A percentile compares a stretch with the other conserved stretches of the same genome.
Evolutionary conservation across 148 eudicot species (phyloP).

Genomic region (Polygonum maritimum): DNA sequence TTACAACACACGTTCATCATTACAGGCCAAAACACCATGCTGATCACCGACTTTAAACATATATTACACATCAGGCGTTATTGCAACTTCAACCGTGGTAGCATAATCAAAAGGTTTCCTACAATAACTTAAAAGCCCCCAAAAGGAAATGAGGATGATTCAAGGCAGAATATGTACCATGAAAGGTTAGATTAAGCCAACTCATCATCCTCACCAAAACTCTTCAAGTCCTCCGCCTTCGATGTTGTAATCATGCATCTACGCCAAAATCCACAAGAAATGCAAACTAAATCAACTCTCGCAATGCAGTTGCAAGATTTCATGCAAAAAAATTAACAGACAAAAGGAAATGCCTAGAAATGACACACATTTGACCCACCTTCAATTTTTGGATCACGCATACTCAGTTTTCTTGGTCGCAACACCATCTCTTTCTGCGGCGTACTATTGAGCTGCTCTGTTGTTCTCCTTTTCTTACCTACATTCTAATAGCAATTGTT

Average conservation of each 20-base stretch:
- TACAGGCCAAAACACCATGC: background rate
- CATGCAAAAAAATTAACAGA: too few species aligned
- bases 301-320: slow-evolving; percentile 1
- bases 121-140: background rate
- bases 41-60: background rate
- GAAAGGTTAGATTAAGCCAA: background rate
- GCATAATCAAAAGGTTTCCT: background rate
- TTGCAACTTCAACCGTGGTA: background rate
- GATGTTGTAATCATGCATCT: slow-evolving; percentile 34
- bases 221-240: slow-evolving; percentile 46
- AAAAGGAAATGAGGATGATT: background rate
- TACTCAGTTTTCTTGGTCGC: too few species aligned
- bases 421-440: too few species aligned
- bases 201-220: slow-evolving; percentile 41
- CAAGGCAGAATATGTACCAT: background rate
- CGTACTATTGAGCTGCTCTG: too few species aligned
- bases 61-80: background rate
- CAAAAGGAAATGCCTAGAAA: too few species aligned
- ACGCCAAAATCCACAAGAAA: slow-evolving; percentile 39
- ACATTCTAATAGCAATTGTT: too few species aligned
- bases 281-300: slow-evolving; percentile 47
- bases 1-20: too few species aligned
- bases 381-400: too few species aligned
- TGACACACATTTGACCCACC: too few species aligned
- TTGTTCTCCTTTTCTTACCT: too few species aligned